Conservation (phyloP, 768 basidiomycete species). For the Mycena latifolia region DNA sequence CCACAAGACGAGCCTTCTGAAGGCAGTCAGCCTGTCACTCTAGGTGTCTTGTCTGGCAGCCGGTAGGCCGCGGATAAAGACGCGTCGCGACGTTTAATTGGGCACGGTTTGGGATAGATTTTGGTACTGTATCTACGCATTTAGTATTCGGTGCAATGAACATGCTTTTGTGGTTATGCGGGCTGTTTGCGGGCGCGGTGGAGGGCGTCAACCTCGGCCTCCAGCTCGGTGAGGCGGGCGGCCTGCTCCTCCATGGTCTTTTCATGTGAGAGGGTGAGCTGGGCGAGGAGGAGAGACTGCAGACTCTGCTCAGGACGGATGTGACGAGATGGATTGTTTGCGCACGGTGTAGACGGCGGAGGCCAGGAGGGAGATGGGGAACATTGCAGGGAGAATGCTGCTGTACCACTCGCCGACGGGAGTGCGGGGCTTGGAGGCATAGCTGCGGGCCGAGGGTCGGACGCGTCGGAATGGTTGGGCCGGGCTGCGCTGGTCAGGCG, state of each 20-base stretch:
- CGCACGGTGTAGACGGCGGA: conserved; percentile 83
- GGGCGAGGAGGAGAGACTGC: conserved; percentile 76
- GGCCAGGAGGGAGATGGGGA: conserved; percentile 82
- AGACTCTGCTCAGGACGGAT: conserved; percentile 13
- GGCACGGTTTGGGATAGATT: conserved; percentile 31
- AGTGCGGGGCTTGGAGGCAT: conserved; percentile 46
- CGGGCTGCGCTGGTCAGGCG: neutral
- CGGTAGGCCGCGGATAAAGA: conserved; percentile 32
- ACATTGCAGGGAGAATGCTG: conserved; percentile 78
- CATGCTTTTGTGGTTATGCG: conserved; percentile 22
- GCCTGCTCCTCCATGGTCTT: conserved; percentile 75
- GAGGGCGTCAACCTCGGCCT: conserved; percentile 67
- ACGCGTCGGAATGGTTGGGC: too few species aligned
- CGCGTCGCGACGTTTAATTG: conserved; percentile 8
- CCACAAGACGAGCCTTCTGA: conserved; percentile 72
- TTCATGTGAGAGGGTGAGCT: conserved; percentile 75
- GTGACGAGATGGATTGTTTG: conserved; percentile 13
- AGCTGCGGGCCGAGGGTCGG: conserved; percentile 7
- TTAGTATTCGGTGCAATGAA: conserved; percentile 18
- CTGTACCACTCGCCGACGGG: conserved; percentile 78
- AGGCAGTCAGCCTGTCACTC: conserved; percentile 48
- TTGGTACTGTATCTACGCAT: conserved; percentile 32
- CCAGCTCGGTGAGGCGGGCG: conserved; percentile 63
- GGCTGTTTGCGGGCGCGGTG: conserved; percentile 19
- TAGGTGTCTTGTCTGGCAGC: conserved; percentile 37